A percentile compares a stretch with the other conserved stretches of the same genome.
phyloP scores from a whole-genome alignment of 345 rosid genomes.

The Barbarea vulgaris region DNA sequence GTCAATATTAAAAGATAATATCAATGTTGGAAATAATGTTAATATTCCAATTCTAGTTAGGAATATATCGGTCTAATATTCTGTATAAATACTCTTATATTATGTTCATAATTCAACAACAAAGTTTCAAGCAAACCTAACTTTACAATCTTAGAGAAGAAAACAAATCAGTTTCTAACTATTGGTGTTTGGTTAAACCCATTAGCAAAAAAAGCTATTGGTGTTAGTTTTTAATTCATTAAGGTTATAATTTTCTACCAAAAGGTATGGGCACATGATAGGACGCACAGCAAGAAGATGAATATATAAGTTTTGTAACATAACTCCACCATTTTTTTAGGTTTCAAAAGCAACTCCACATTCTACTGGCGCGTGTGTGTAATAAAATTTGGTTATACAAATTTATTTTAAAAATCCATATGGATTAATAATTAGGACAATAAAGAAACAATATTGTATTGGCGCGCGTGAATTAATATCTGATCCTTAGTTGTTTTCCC shows the following conservation, averaged over 20 bases:
- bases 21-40: no score
- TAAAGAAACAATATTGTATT: constrained; percentile 10
- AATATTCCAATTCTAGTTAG: no score
- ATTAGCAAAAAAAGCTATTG: neutral
- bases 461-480: constrained; percentile 36
- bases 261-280: constrained; percentile 34
- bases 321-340: neutral
- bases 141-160: neutral
- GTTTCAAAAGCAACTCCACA: neutral
- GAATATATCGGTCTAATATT: no score
- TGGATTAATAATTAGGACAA: constrained; percentile 19
- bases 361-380: neutral
- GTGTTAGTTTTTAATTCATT: neutral
- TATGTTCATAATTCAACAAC: no score
- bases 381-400: neutral
- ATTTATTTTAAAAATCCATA: neutral
- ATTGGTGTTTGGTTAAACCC: neutral
- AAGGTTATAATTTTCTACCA: neutral
- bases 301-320: neutral
- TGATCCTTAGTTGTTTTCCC: constrained; percentile 42
- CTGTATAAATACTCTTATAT: no score
- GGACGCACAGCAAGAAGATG: constrained; percentile 10
- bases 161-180: neutral
- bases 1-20: no score
- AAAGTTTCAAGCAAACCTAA: no score